Evolutionary conservation across 2,329 filamentous ascomycete genomes (phyloP).

Genomic region (Fusarium sp.): DNA sequence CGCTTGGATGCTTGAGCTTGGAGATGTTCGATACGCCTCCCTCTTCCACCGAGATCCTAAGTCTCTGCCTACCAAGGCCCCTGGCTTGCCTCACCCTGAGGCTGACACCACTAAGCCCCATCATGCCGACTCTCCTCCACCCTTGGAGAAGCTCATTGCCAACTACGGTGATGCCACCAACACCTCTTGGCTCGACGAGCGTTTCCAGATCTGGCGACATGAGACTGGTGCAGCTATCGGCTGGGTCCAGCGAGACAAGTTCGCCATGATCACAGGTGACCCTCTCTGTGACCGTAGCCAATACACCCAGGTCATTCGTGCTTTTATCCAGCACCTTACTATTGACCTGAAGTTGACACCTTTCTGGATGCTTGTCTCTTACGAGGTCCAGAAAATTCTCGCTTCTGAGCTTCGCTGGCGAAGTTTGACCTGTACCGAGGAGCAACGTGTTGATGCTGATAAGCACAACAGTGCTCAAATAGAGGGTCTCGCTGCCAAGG

Average conservation of each 20-base stretch:
- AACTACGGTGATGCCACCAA: conserved; percentile 97
- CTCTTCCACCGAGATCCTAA: conserved; percentile 90
- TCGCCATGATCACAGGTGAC: conserved; percentile 87
- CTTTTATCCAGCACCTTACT: conserved; percentile 81
- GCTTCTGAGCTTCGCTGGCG: conserved; percentile 87
- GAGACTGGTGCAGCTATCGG: conserved; percentile 86
- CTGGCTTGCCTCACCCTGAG: conserved; percentile 84
- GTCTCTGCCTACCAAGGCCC: conserved; percentile 77
- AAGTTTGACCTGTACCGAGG: conserved; percentile 86
- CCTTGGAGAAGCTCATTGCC: conserved; percentile 87
- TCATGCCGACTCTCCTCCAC: conserved; percentile 70
- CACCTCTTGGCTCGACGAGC: conserved; percentile 91
- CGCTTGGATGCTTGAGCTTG: conserved; percentile 86
- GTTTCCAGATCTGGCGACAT: conserved; percentile 90
- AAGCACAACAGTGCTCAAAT: conserved; percentile 63
- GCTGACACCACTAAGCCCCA: conserved; percentile 75
- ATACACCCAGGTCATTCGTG: conserved; percentile 77
- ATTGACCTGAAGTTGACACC: conserved; percentile 78
- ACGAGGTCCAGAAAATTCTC: conserved; percentile 82
- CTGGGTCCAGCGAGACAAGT: conserved; percentile 81
- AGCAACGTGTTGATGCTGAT: conserved; percentile 87
- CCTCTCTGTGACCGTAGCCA: conserved; percentile 86
- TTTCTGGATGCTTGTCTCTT: conserved; percentile 89
- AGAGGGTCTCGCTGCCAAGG: conserved; percentile 74
- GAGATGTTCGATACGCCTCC: conserved; percentile 89